Conservation (phyloP, 164 flowering plant genomes). For the Nymphaea colorata region DNA sequence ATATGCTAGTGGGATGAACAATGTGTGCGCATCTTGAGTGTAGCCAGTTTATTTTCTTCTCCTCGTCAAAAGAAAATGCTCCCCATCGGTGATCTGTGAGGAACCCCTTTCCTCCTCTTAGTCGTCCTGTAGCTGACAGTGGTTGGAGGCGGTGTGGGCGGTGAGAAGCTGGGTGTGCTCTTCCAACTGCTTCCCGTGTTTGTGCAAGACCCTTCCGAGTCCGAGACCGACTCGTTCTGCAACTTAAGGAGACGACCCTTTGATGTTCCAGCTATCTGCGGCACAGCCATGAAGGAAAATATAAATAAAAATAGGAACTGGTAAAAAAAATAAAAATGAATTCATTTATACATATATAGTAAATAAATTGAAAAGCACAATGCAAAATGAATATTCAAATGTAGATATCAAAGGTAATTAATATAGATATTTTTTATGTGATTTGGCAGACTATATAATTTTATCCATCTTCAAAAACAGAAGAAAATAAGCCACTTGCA, state of each 20-base stretch:
- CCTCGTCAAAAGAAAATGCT: not conserved
- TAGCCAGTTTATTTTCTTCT: not conserved
- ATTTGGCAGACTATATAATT: no score
- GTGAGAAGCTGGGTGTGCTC: slow-evolving; percentile 44
- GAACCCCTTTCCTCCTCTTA: slow-evolving; percentile 88
- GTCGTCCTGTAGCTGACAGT: slow-evolving; percentile 45
- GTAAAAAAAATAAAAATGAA: no score
- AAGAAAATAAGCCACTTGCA: no score
- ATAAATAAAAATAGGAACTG: no score
- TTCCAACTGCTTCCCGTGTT: slow-evolving; percentile 24
- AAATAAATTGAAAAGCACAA: no score
- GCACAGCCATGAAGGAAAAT: no score
- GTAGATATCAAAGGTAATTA: no score
- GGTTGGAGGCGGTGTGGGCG: slow-evolving; percentile 87
- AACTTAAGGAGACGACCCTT: slow-evolving; percentile 20
- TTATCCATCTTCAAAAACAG: no score
- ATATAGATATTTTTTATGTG: no score
- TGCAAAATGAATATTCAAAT: no score
- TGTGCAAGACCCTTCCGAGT: slow-evolving; percentile 61
- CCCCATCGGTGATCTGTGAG: slow-evolving; percentile 64
- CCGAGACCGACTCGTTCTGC: slow-evolving; percentile 17
- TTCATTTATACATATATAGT: no score
- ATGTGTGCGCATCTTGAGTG: not conserved
- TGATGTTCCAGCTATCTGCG: slow-evolving; percentile 70
- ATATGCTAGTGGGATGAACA: not conserved